Evolutionary conservation across 2,329 filamentous ascomycete genomes (phyloP).

Genomic region (Aureobasidium musti): DNA sequence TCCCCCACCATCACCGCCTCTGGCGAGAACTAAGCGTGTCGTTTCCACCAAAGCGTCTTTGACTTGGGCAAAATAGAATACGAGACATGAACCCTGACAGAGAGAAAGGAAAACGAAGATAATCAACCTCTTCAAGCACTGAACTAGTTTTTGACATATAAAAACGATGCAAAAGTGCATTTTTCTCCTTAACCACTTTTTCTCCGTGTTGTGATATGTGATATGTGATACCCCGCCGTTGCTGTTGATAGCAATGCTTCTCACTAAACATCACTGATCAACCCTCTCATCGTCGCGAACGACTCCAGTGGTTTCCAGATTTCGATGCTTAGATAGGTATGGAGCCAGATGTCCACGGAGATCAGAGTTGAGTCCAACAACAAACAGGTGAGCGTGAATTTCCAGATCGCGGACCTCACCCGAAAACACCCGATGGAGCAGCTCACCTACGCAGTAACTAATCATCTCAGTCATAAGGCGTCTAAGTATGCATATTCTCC

Average conservation of each 20-base stretch:
- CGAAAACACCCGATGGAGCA: neutral
- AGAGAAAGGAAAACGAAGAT: slow-evolving; percentile 4
- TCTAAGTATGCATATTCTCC: too few relatives aligned
- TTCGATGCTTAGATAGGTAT: too few relatives aligned
- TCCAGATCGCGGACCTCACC: neutral
- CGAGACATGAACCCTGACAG: slow-evolving; percentile 24
- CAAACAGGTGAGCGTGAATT: neutral
- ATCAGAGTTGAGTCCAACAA: neutral
- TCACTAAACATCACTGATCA: neutral
- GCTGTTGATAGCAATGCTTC: neutral
- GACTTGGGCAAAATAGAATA: slow-evolving; percentile 23
- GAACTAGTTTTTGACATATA: neutral
- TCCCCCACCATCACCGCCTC: slow-evolving; percentile 56
- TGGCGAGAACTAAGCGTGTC: slow-evolving; percentile 44
- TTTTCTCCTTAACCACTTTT: neutral
- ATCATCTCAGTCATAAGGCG: too few relatives aligned
- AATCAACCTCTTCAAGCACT: neutral
- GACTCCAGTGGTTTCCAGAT: too few relatives aligned
- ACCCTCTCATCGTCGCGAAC: neutral
- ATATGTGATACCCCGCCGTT: neutral
- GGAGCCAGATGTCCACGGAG: too few relatives aligned
- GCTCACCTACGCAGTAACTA: too few relatives aligned
- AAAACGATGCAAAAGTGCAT: slow-evolving; percentile 8
- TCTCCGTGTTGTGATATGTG: neutral
- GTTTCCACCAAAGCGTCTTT: slow-evolving; percentile 11